Percentiles rank a stretch among this genome's conserved stretches.
phyloP scores from a whole-genome alignment of 75 land plant species.

The Ceratopteris richardii region DNA sequence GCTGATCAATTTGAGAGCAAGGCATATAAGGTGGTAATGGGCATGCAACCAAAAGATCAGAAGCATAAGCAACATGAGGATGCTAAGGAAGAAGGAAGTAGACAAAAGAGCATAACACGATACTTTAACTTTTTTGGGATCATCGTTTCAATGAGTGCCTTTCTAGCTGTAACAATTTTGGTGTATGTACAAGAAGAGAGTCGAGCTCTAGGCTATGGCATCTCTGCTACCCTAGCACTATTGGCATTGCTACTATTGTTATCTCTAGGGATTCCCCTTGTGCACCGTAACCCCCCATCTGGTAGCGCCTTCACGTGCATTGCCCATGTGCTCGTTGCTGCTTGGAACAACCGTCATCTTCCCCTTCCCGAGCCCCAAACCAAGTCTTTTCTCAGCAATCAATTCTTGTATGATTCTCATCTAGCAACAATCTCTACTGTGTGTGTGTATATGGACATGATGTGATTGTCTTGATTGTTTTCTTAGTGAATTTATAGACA shows the following conservation, averaged over 20 bases:
- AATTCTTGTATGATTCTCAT: no score
- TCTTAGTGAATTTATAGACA: no score
- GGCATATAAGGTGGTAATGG: background rate
- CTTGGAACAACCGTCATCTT: constrained; percentile 34
- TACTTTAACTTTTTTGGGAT: constrained; percentile 70
- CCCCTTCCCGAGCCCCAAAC: no score
- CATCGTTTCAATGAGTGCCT: constrained; percentile 40
- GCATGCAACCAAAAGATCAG: background rate
- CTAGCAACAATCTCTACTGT: no score
- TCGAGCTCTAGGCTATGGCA: constrained; percentile 62
- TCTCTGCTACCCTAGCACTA: constrained; percentile 41
- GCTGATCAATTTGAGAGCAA: constrained; percentile 80
- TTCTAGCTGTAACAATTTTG: constrained; percentile 63
- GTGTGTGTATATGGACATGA: no score
- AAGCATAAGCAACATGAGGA: background rate
- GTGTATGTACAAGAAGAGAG: constrained; percentile 75
- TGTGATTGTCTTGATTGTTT: background rate
- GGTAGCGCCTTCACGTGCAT: constrained; percentile 58
- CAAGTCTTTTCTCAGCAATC: no score
- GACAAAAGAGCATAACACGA: constrained; percentile 14
- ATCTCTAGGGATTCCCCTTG: constrained; percentile 39
- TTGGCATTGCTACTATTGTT: constrained; percentile 30
- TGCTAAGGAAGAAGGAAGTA: background rate
- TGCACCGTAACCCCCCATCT: constrained; percentile 46
- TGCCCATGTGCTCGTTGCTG: constrained; percentile 54